Evolutionary conservation across 2,329 filamentous ascomycete genomes (phyloP).

Genomic region (Thielaviopsis populi): DNA sequence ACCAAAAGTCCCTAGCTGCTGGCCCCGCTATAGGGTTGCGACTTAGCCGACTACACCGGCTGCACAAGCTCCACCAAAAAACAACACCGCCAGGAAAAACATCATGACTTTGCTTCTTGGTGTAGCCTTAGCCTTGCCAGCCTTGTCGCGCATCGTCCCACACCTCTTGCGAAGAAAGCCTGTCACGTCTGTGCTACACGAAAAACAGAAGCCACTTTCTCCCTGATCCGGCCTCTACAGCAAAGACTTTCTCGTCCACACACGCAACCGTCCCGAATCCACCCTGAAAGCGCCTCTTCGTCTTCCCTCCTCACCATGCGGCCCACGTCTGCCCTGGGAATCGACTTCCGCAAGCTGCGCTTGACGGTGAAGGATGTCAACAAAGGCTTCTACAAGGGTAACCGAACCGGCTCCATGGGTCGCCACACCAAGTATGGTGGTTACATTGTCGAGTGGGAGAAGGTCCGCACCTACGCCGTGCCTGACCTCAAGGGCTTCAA

Average conservation of each 20-base stretch:
- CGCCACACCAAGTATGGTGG: slow-evolving; percentile 68
- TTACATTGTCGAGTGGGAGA: slow-evolving; percentile 70
- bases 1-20: background rate
- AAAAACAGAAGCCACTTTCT: background rate
- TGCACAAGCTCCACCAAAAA: background rate
- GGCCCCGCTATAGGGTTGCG: background rate
- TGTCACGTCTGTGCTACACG: too few relatives aligned
- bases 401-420: slow-evolving; percentile 75
- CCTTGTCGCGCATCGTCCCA: background rate
- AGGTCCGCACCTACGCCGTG: slow-evolving; percentile 81
- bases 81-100: background rate
- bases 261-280: background rate
- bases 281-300: background rate
- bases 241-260: background rate
- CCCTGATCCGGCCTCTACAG: background rate
- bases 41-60: background rate
- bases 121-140: background rate
- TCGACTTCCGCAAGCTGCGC: slow-evolving; percentile 56
- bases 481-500: slow-evolving; percentile 58
- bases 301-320: slow-evolving; percentile 36
- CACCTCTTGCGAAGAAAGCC: background rate
- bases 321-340: slow-evolving; percentile 50
- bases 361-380: slow-evolving; percentile 88
- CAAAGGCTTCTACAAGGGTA: slow-evolving; percentile 96
- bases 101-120: background rate